Evolutionary conservation across 495 filamentous ascomycete genomes (phyloP).

Genomic region (Poronia punctata): DNA sequence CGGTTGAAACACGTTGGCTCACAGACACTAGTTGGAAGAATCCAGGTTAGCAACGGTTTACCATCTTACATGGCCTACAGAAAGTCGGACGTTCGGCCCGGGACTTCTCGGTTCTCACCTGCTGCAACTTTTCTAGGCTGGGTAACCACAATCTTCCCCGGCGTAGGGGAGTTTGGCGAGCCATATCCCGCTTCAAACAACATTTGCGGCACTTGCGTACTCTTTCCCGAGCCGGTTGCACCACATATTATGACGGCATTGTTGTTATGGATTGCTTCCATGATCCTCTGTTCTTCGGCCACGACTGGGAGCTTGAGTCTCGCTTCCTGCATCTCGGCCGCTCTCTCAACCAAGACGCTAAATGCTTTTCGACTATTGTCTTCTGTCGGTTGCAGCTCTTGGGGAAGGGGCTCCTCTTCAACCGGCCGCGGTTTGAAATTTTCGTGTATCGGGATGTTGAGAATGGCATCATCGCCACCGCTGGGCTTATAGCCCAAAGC

Average conservation of each 20-base stretch:
- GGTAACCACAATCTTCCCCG: constrained; percentile 90
- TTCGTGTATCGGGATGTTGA: constrained; percentile 37
- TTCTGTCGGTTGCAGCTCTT: constrained; percentile 60
- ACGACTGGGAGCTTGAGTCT: constrained; percentile 83
- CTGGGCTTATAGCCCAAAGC: constrained; percentile 46
- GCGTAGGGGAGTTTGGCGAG: constrained; percentile 62
- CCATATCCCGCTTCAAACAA: constrained; percentile 92
- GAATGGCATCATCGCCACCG: constrained; percentile 17
- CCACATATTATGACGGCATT: constrained; percentile 87
- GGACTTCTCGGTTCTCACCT: no score
- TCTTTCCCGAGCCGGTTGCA: constrained; percentile 93
- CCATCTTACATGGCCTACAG: no score
- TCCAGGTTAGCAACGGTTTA: constrained; percentile 75
- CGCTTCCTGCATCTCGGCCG: constrained; percentile 64
- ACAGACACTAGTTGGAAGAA: constrained; percentile 61
- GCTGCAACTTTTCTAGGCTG: constrained; percentile 74
- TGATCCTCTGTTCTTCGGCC: constrained; percentile 92
- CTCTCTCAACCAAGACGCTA: constrained; percentile 64
- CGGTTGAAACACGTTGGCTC: constrained; percentile 62
- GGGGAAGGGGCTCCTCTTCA: constrained; percentile 69
- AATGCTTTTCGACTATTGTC: constrained; percentile 65
- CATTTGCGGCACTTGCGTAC: constrained; percentile 94
- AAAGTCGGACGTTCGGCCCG: no score
- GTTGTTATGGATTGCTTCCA: constrained; percentile 94
- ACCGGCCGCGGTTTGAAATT: constrained; percentile 53